Conservation (phyloP, 202 grass and related monocot genomes). For the Zoysia matrella region DNA sequence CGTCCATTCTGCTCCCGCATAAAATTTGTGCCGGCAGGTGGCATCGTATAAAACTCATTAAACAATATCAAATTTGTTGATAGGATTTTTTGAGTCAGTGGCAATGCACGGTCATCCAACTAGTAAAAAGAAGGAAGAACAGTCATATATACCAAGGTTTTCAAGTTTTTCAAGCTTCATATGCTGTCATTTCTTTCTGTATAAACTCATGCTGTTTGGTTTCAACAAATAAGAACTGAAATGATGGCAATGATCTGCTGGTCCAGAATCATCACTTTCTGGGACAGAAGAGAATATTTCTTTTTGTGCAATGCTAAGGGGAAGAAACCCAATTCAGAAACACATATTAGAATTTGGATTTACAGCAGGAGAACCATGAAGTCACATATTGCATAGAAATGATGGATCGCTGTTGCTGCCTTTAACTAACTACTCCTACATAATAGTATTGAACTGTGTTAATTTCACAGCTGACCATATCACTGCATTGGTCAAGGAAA, state of each 20-base stretch:
- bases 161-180: background rate
- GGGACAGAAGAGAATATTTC: background rate
- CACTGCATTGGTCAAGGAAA: too few relatives aligned
- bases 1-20: too few relatives aligned
- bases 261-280: slow-evolving; percentile 3
- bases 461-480: background rate
- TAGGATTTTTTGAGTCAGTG: slow-evolving; percentile 18
- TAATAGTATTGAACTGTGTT: background rate
- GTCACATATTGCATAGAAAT: background rate
- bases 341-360: too few relatives aligned
- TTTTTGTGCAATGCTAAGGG: background rate
- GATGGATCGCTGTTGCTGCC: background rate
- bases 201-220: background rate
- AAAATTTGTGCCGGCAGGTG: too few relatives aligned
- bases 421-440: background rate
- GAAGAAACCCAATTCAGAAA: background rate
- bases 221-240: slow-evolving; percentile 6
- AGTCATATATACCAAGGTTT: slow-evolving; percentile 4
- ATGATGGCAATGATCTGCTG: background rate
- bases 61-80: background rate
- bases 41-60: too few relatives aligned
- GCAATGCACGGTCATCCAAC: too few relatives aligned
- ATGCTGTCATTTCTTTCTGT: slow-evolving; percentile 29
- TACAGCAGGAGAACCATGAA: too few relatives aligned
- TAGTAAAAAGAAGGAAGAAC: background rate